Conservation (phyloP, 1,284 basidiomycete genomes). For the Tilletia indica region DNA sequence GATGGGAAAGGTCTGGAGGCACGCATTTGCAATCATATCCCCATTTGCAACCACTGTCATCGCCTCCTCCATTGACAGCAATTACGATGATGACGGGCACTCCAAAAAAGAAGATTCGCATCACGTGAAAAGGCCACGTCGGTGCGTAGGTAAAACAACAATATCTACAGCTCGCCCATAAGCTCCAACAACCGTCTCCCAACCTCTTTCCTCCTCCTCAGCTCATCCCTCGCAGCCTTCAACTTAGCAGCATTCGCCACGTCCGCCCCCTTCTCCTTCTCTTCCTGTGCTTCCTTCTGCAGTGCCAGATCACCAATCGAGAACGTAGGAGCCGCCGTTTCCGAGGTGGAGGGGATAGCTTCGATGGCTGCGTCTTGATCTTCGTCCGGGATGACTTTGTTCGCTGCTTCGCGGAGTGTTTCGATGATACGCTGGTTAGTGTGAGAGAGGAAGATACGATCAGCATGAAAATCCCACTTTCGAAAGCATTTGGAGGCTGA, state of each 20-base stretch:
- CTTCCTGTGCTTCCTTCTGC: conserved; percentile 16
- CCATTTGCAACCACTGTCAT: neutral
- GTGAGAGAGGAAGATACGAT: neutral
- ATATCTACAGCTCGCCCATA: conserved; percentile 6
- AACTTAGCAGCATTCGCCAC: neutral
- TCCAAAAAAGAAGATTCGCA: too few relatives aligned
- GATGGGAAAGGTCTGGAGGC: neutral
- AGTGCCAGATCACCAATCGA: conserved; percentile 2
- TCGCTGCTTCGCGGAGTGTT: neutral
- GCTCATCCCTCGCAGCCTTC: neutral
- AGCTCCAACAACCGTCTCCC: neutral
- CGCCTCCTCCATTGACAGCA: neutral
- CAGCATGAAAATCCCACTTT: too few relatives aligned
- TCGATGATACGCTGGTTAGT: neutral
- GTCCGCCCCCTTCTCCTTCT: neutral
- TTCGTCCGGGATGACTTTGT: neutral
- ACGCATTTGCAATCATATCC: neutral
- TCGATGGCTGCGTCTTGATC: neutral
- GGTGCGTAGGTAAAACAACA: neutral
- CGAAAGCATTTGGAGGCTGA: too few relatives aligned
- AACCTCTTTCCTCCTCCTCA: neutral
- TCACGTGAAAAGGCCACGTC: too few relatives aligned
- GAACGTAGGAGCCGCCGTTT: neutral
- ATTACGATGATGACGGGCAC: too few relatives aligned
- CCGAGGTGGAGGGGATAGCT: too few relatives aligned